A percentile compares a stretch with the other conserved stretches of the same genome.
These are phyloP conservation scores for Lasiodiplodia theobromae DNA, from an alignment of 2,329 filamentous ascomycete species.

Conservation along the genomic window DNA sequence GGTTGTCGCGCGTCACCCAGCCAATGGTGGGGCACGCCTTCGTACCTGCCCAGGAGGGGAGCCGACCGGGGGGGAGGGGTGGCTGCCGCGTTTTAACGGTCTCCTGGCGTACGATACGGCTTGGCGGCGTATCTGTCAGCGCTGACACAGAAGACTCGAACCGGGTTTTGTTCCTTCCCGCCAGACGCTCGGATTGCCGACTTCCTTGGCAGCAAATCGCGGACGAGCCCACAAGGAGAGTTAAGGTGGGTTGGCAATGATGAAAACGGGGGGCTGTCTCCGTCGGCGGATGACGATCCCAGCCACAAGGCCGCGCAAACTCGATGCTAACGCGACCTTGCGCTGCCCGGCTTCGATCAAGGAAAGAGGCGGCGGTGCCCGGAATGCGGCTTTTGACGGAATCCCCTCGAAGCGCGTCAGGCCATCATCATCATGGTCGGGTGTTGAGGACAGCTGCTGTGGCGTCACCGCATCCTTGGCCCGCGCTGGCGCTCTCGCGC, in stretches of 20 bases:
- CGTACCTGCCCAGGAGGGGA: slow-evolving; percentile 23
- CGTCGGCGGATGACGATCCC: slow-evolving; percentile 15
- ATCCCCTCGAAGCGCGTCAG: not conserved
- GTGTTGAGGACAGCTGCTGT: not conserved
- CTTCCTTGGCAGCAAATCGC: slow-evolving; percentile 4
- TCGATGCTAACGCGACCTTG: not conserved
- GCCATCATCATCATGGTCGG: slow-evolving; percentile 3
- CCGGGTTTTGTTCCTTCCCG: not conserved
- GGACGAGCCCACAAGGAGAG: not conserved
- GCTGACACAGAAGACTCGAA: not conserved
- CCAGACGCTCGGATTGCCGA: not conserved
- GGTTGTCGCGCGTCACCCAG: slow-evolving; percentile 20
- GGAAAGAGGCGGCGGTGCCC: not conserved
- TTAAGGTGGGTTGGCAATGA: slow-evolving; percentile 4
- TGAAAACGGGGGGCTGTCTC: slow-evolving; percentile 20
- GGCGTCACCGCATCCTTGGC: slow-evolving; percentile 15
- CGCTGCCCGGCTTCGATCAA: not conserved
- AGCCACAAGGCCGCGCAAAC: slow-evolving; percentile 17
- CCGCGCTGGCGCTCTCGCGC: not conserved
- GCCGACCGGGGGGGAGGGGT: not conserved
- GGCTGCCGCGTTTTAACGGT: not conserved
- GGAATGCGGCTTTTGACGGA: slow-evolving; percentile 4
- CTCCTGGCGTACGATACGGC: not conserved
- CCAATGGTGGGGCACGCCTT: slow-evolving; percentile 22
- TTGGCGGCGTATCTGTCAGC: not conserved